Percentiles rank a stretch among this genome's conserved stretches.
phyloP scores from a whole-genome alignment of 495 filamentous ascomycete species.

The Xylaria intraflava region DNA sequence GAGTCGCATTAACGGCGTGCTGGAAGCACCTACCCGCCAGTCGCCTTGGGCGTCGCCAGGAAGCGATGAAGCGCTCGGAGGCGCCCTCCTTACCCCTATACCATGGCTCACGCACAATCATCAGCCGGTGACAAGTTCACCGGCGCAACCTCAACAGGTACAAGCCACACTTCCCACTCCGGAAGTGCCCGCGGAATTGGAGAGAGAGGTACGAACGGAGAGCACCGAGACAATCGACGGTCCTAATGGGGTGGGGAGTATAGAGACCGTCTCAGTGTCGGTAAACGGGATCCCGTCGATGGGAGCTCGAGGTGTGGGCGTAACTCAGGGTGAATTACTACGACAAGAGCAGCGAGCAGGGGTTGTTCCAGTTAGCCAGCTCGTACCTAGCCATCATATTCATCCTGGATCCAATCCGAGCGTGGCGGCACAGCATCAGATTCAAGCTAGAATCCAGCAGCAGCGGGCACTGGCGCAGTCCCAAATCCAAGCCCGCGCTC shows the following conservation, averaged over 20 bases:
- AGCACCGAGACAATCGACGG: conserved; percentile 65
- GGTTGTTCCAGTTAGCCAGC: conserved; percentile 50
- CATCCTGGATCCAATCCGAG: conserved; percentile 9
- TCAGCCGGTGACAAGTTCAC: conserved; percentile 10
- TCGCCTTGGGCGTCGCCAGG: conserved; percentile 44
- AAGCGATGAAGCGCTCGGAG: conserved; percentile 82
- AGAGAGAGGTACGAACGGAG: conserved; percentile 56
- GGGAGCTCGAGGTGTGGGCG: conserved; percentile 33
- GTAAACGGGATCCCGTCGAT: conserved; percentile 55
- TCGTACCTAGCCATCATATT: conserved; percentile 28
- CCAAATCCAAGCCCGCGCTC: conserved; percentile 18
- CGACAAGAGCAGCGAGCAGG: conserved; percentile 73
- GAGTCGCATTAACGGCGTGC: conserved; percentile 52
- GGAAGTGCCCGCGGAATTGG: conserved; percentile 30
- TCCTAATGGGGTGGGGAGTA: conserved; percentile 60
- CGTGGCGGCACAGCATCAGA: conserved; percentile 15
- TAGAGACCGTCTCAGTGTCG: conserved; percentile 65
- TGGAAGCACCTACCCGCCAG: conserved; percentile 62
- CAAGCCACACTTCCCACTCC: conserved; percentile 15
- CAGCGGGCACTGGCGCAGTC: conserved; percentile 22
- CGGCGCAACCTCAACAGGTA: conserved; percentile 15
- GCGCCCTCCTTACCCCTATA: conserved; percentile 88
- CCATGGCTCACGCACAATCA: conserved; percentile 60
- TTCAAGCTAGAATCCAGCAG: conserved; percentile 11
- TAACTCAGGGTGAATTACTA: conserved; percentile 71